Base-by-base conservation (phyloP, 495 filamentous ascomycete genomes). In the Haplographium delicatum region DNA sequence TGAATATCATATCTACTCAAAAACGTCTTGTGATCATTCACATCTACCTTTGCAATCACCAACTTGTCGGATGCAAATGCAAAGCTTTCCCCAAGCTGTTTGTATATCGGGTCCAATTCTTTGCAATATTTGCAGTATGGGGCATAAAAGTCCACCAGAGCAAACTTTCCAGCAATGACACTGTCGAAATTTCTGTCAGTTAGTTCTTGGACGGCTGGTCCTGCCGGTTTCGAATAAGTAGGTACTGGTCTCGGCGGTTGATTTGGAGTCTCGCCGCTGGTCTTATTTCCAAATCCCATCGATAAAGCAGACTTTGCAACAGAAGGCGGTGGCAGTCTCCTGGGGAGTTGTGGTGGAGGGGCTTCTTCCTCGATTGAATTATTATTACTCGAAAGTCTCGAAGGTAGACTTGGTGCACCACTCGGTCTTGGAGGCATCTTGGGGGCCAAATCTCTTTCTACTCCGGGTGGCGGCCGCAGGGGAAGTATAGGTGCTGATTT, bases 251-350 rank as follows among this genome's bases (percentile, higher is more conserved):
- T 50, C 1, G 44, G 44, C 10, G 34, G 33, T 23, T 49, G 49
- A 42, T 42, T 51, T 35, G 47, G 38, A 3, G 51, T 44, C n/a
- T 50, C 39, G 10, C 27, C 25, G 15, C 28, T 49, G 8, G 50
- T 24, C 30, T 61, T 61, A 23, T 54, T 57, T n/a, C 41, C 31
- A 25, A 61, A 61, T 2, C 58, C 58, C 58, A 61, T 57, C 9
- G 40, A 43, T 5, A 61, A 24, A n/a, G 46, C 35, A 5, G 33
- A 39, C 27, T 48, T 47, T n/a, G 44, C 28, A 7, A 40, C 15
- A 40, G 43, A 20, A 28, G 54, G 38, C 3, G 58, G 54, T 30
- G 58, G 54, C 16, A 58, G 20, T 47, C 47, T 51, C 33, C 58
- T 44, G 20, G 41, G 43, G 23, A 47, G 34, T 19, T 50, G 46